A percentile compares a stretch with the other conserved stretches of the same genome.
Evolutionary conservation across 352 stramenopile genomes (phyloP).

Genomic region (Pythium volutum): DNA sequence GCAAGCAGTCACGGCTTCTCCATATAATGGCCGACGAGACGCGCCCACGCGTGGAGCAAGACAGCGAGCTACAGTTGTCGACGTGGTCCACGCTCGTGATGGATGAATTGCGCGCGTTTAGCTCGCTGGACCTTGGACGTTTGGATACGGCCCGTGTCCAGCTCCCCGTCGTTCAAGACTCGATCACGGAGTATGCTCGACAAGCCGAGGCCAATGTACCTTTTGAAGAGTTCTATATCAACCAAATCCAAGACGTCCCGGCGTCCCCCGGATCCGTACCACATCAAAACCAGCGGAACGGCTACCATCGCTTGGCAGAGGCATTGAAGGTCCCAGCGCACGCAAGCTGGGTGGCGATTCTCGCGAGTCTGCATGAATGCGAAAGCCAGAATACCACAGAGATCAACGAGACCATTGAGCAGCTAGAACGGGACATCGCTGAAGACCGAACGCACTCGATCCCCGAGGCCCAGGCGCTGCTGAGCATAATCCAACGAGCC

Average conservation of each 20-base stretch:
- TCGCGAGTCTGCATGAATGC: conserved; percentile 12
- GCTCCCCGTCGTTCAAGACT: conserved; percentile 1
- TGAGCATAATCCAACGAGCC: conserved; percentile 7
- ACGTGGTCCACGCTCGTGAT: conserved; percentile 19
- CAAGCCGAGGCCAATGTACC: conserved; percentile 16
- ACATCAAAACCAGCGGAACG: conserved; percentile 1
- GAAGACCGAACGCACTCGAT: conserved; percentile 22
- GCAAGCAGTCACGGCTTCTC: conserved; percentile 27
- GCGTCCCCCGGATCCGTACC: not conserved
- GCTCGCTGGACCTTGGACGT: conserved; percentile 15
- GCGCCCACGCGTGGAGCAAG: conserved; percentile 2
- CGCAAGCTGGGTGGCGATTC: conserved; percentile 27
- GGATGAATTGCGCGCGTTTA: conserved; percentile 33
- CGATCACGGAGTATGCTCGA: not conserved
- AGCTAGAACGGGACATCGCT: conserved; percentile 22
- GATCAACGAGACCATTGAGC: conserved; percentile 3
- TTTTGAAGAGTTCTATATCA: conserved; percentile 39
- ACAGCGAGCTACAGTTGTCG: conserved; percentile 12
- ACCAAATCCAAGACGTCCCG: conserved; percentile 20
- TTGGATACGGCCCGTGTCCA: conserved; percentile 23
- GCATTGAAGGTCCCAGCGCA: conserved; percentile 24
- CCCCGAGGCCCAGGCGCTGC: conserved; percentile 14
- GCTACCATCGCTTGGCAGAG: conserved; percentile 18
- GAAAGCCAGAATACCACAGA: not conserved
- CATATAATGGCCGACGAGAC: conserved; percentile 14